phyloP scores from a whole-genome alignment of 148 eudicot genomes.

The Arctostaphylos glauca region DNA sequence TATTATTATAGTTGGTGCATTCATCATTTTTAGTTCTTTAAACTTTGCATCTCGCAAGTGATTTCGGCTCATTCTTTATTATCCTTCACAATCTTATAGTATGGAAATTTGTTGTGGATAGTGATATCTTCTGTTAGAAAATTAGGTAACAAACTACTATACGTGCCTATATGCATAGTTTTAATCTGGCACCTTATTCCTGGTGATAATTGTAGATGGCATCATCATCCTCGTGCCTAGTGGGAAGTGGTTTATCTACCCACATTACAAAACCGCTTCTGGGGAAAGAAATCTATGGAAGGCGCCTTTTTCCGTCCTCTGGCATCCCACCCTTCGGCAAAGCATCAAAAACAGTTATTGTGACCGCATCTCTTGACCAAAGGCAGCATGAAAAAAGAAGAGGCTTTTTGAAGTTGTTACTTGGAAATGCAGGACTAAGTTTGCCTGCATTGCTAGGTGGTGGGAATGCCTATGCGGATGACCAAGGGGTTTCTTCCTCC shows the following conservation, averaged over 20 bases:
- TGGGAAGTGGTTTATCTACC: slow-evolving; percentile 47
- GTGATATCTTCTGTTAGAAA: neutral
- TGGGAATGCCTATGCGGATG: slow-evolving; percentile 84
- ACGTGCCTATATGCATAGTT: neutral
- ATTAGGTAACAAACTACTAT: neutral
- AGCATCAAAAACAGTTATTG: slow-evolving; percentile 38
- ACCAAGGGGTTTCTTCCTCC: slow-evolving; percentile 92
- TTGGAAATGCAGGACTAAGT: slow-evolving; percentile 69
- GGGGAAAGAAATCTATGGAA: slow-evolving; percentile 43
- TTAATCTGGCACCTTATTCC: neutral
- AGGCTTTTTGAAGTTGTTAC: slow-evolving; percentile 70
- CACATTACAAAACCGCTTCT: slow-evolving; percentile 30
- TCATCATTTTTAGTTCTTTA: neutral
- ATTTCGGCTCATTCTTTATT: neutral
- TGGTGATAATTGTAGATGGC: slow-evolving; percentile 38
- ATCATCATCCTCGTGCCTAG: slow-evolving; percentile 52
- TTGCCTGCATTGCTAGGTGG: slow-evolving; percentile 47
- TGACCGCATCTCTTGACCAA: slow-evolving; percentile 59
- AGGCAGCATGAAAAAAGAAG: slow-evolving; percentile 61
- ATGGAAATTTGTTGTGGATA: neutral
- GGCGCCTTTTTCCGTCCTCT: slow-evolving; percentile 36
- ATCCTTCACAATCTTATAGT: neutral
- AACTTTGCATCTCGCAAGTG: neutral
- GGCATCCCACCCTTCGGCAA: slow-evolving; percentile 33
- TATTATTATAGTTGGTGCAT: neutral